Percentiles rank a stretch among this genome's conserved stretches.
Evolutionary conservation across 2,329 filamentous ascomycete genomes (phyloP).

Genomic region (Lomentospora prolificans): DNA sequence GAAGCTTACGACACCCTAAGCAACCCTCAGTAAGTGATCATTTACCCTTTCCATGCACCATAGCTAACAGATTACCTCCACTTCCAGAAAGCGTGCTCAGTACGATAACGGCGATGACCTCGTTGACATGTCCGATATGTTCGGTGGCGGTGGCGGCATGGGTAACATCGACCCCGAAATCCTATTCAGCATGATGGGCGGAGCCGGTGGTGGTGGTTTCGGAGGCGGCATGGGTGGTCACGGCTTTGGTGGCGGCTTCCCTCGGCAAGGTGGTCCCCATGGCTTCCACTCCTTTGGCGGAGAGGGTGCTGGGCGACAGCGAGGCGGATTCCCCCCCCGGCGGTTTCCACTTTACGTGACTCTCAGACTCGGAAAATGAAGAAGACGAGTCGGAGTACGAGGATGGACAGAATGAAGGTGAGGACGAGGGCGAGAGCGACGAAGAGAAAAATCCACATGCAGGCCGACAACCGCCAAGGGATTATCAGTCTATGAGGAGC

Average conservation of each 20-base stretch:
- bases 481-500: not conserved
- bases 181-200: slow-evolving; percentile 76
- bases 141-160: slow-evolving; percentile 51
- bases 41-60: slow-evolving; percentile 10
- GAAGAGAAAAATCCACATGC: slow-evolving; percentile 15
- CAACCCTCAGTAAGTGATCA: slow-evolving; percentile 73
- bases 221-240: slow-evolving; percentile 27
- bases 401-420: slow-evolving; percentile 18
- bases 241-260: slow-evolving; percentile 29
- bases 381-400: slow-evolving; percentile 19
- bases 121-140: slow-evolving; percentile 80
- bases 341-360: slow-evolving; percentile 45
- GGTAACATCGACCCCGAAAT: slow-evolving; percentile 67
- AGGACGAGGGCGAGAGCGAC: slow-evolving; percentile 16
- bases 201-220: slow-evolving; percentile 36
- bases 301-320: slow-evolving; percentile 23
- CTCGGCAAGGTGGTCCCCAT: slow-evolving; percentile 24
- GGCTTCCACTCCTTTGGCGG: slow-evolving; percentile 33
- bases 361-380: slow-evolving; percentile 22
- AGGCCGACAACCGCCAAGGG: not conserved
- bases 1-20: slow-evolving; percentile 95
- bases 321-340: slow-evolving; percentile 40
- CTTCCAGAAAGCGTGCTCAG: slow-evolving; percentile 66
- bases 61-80: not conserved
- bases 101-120: slow-evolving; percentile 93